Evolutionary conservation across 768 basidiomycete species (phyloP).

Genomic region (Solioccasus polychromus): DNA sequence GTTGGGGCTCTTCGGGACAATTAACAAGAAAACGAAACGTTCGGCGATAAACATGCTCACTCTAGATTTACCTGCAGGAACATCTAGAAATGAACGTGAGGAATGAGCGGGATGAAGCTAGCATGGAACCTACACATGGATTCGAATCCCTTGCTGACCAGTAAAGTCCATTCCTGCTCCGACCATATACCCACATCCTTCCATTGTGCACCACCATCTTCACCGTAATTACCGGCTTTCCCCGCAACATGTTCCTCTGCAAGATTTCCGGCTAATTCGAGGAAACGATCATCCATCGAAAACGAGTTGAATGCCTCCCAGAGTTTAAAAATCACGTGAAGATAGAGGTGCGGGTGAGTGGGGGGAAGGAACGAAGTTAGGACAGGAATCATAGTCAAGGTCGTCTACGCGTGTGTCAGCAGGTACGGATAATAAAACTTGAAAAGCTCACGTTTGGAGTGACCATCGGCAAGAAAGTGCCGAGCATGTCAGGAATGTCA

Average conservation of each 20-base stretch:
- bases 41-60: constrained; percentile 35
- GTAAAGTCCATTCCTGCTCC: constrained; percentile 75
- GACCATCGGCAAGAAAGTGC: constrained; percentile 64
- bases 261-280: constrained; percentile 67
- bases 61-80: constrained; percentile 60
- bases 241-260: constrained; percentile 75
- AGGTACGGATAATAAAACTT: neutral
- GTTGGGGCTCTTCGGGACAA: constrained; percentile 48
- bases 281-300: constrained; percentile 68
- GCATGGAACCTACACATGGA: constrained; percentile 60
- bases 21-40: neutral
- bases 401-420: constrained; percentile 41
- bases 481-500: constrained; percentile 70
- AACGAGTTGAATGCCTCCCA: constrained; percentile 81
- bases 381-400: constrained; percentile 71
- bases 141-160: constrained; percentile 79
- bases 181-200: constrained; percentile 91
- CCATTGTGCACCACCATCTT: constrained; percentile 58
- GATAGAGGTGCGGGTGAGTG: constrained; percentile 60
- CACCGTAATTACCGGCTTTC: constrained; percentile 47
- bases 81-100: constrained; percentile 14
- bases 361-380: constrained; percentile 77
- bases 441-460: constrained; percentile 60
- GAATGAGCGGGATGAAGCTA: constrained; percentile 34
- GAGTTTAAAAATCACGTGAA: constrained; percentile 68